phyloP scores from a whole-genome alignment of 176 grass and related monocot genomes.

The Cenchrus purpureus region DNA sequence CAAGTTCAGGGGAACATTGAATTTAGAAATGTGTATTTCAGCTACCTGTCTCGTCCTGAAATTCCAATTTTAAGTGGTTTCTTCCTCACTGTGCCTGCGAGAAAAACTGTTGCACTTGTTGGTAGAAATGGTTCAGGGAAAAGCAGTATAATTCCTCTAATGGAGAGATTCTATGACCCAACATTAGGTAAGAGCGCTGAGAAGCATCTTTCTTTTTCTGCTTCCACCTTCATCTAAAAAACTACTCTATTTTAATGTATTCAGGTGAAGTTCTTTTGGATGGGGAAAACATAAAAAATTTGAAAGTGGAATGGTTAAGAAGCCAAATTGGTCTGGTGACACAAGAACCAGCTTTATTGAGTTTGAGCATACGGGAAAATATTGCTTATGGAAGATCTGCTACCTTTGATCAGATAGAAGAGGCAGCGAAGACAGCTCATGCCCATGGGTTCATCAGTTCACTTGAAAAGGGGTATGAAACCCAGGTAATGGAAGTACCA shows the following conservation, averaged over 20 bases:
- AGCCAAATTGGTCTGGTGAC: constrained; percentile 99
- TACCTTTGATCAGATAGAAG: constrained; percentile 94
- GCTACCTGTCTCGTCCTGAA: constrained; percentile 95
- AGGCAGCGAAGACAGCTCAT: constrained; percentile 98
- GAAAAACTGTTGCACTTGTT: constrained; percentile 99
- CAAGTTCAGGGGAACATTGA: constrained; percentile 97
- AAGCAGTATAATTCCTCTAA: constrained; percentile 99
- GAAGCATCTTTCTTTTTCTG: constrained; percentile 20
- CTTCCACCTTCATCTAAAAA: constrained; percentile 31
- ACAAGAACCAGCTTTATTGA: constrained; percentile 94
- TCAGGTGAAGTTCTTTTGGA: constrained; percentile 98
- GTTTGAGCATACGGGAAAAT: constrained; percentile 96
- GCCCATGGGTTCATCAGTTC: constrained; percentile 96
- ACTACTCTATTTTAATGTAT: constrained; percentile 23
- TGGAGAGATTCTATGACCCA: constrained; percentile 99
- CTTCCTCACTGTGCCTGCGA: constrained; percentile 93
- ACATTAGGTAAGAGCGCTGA: constrained; percentile 77
- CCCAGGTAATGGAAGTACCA: constrained; percentile 69
- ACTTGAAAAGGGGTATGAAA: constrained; percentile 94
- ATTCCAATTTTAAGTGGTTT: constrained; percentile 99
- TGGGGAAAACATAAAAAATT: constrained; percentile 97
- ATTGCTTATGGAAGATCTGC: constrained; percentile 95
- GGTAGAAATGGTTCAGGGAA: constrained; percentile 99
- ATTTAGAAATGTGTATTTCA: constrained; percentile 99
- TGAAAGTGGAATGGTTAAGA: constrained; percentile 98